Conservation (phyloP, 371 early-diverging fungal species). For the Mucor piriformis region DNA sequence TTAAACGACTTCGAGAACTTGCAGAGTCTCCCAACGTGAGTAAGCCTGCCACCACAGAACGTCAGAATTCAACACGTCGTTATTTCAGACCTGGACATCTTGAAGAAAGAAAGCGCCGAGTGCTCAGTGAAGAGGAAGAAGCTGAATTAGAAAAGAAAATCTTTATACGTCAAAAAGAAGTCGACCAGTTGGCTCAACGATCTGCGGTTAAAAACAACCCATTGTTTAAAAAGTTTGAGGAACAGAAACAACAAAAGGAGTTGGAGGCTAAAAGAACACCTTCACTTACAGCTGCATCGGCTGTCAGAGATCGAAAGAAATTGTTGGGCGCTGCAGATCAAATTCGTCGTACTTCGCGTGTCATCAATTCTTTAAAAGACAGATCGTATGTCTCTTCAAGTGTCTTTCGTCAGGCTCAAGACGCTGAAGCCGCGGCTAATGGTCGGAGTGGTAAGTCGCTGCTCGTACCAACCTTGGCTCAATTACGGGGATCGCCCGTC, state of each 20-base stretch:
- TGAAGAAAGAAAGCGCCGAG: slow-evolving; percentile 32
- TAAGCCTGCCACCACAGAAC: slow-evolving; percentile 12
- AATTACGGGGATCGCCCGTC: slow-evolving; percentile 9
- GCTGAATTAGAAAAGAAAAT: slow-evolving; percentile 28
- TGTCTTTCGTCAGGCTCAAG: slow-evolving; percentile 27
- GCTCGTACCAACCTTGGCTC: slow-evolving; percentile 13
- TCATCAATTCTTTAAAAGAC: slow-evolving; percentile 30
- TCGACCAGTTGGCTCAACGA: slow-evolving; percentile 28
- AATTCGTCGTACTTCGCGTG: slow-evolving; percentile 23
- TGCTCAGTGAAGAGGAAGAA: slow-evolving; percentile 38
- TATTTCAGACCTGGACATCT: slow-evolving; percentile 41
- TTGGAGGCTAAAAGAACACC: neutral
- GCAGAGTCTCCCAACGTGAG: slow-evolving; percentile 29
- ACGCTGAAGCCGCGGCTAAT: neutral
- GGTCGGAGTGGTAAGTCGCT: neutral
- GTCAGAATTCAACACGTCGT: slow-evolving; percentile 36
- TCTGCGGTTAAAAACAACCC: slow-evolving; percentile 44
- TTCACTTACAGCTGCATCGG: slow-evolving; percentile 5
- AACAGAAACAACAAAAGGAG: slow-evolving; percentile 9
- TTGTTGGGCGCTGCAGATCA: slow-evolving; percentile 20
- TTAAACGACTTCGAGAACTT: slow-evolving; percentile 31
- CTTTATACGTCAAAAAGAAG: slow-evolving; percentile 29
- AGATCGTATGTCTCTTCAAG: slow-evolving; percentile 30
- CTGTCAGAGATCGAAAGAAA: slow-evolving; percentile 14
- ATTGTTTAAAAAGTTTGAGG: slow-evolving; percentile 34